Base-by-base conservation (phyloP, 441 rosid genomes). In the Jatropha podagrica region DNA sequence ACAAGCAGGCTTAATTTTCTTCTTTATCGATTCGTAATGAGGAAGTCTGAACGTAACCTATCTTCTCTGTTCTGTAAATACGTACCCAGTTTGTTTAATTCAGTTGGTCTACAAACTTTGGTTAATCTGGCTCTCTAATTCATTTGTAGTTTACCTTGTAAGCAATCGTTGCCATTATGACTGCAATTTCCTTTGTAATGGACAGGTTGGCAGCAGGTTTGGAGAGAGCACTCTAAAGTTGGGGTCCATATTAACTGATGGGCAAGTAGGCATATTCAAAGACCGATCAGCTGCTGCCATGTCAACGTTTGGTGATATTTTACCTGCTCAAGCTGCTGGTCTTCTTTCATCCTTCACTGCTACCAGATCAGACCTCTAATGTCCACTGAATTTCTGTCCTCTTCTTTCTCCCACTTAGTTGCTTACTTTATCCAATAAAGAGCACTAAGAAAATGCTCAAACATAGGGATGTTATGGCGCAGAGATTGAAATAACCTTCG, bases 241-340 rank as follows among this genome's bases (percentile, higher is more conserved):
- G 87, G 98, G 99, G 72, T 89, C 97, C 44, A 96, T 94, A 41
- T 83, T 96, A 81, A 94, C 94, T 38, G 97, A 96, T 76, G 97
- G 99, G 74, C 99, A 96, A 83, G 99, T 90, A 51, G 97, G 97
- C 72, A 89, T 94, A 84, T 94, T 96, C 89, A 96, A 94, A 85
- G 99, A 96, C 81, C 87, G 95, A 88, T 94, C 99, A 55, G 92
- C 97, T 11, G 87, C 99, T 37, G 93, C 97, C 72, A 92, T 96
- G 93, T 96, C 97, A 32, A 88, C 97, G 8, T 96, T 96, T 72
- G 97, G 99, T 65, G 98, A 96, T 82, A 95, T 96, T 82, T 82
- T 96, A 76, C 99, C 99, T 10, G 90, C 86, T 69, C 98, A 90
- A 80, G 98, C 98, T 41, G 95, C 97, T 0, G 97, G 98, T 77